These are phyloP conservation scores for Arachis hypogaea DNA, from an alignment of 306 rosid species.

Conservation along the genomic window DNA sequence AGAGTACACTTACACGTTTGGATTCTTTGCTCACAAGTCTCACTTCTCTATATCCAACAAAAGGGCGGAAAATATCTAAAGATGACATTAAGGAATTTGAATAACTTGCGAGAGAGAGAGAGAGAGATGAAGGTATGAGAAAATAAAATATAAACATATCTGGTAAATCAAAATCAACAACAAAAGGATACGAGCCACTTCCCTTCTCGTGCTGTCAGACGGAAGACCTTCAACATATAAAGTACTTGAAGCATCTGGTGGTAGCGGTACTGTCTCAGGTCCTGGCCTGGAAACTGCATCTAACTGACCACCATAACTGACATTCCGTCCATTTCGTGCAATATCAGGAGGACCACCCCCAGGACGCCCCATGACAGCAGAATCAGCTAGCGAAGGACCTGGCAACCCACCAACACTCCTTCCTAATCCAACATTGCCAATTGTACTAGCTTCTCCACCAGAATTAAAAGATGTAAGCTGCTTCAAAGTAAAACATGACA, in stretches of 20 bases:
- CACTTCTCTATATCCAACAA: slow-evolving; percentile 88
- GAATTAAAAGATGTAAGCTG: slow-evolving; percentile 63
- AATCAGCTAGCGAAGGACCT: slow-evolving; percentile 55
- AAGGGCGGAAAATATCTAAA: slow-evolving; percentile 86
- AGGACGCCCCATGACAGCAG: slow-evolving; percentile 53
- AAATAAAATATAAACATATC: slow-evolving; percentile 27
- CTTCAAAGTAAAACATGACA: slow-evolving; percentile 44
- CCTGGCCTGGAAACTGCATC: slow-evolving; percentile 62
- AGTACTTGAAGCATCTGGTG: slow-evolving; percentile 83
- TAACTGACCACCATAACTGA: slow-evolving; percentile 58
- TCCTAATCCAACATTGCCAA: slow-evolving; percentile 62
- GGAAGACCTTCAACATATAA: slow-evolving; percentile 94
- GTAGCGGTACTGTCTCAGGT: slow-evolving; percentile 72
- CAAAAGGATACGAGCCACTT: slow-evolving; percentile 90
- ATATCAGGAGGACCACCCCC: slow-evolving; percentile 55
- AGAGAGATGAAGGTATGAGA: slow-evolving; percentile 19
- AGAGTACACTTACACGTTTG: slow-evolving; percentile 60
- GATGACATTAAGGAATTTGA: slow-evolving; percentile 41
- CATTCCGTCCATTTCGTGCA: slow-evolving; percentile 56
- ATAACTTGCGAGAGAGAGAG: background rate
- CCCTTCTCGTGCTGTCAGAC: slow-evolving; percentile 76
- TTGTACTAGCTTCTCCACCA: slow-evolving; percentile 67
- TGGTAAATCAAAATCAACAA: background rate
- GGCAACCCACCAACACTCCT: slow-evolving; percentile 60
- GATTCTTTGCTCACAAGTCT: slow-evolving; percentile 90